phyloP scores from a whole-genome alignment of 495 filamentous ascomycete species.

The Platismatia glauca region DNA sequence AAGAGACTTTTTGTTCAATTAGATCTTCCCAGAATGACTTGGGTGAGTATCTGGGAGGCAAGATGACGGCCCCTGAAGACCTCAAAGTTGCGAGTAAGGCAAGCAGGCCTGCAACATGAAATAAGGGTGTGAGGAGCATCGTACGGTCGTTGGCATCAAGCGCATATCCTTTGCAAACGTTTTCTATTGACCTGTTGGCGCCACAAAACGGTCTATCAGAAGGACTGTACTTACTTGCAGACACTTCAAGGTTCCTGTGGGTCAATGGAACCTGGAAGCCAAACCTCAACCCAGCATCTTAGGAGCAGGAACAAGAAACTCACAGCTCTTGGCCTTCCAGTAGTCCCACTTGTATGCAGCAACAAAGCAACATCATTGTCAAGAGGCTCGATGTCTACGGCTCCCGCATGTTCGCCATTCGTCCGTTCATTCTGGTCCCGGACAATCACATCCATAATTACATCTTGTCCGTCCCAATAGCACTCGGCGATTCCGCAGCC shows the following conservation, averaged over 20 bases:
- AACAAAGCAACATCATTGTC: constrained; percentile 53
- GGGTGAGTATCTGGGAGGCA: not conserved
- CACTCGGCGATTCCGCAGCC: constrained; percentile 69
- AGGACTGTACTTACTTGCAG: not conserved
- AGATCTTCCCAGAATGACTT: not conserved
- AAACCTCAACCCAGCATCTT: not conserved
- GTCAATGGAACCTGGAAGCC: constrained; percentile 45
- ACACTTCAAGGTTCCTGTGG: constrained; percentile 51
- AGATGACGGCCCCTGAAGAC: not conserved
- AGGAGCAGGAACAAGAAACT: not conserved
- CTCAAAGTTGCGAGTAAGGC: constrained; percentile 27
- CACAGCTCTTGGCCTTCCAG: constrained; percentile 68
- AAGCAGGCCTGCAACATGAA: constrained; percentile 49
- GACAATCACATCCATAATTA: constrained; percentile 60
- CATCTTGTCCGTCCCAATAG: constrained; percentile 59
- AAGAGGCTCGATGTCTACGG: not conserved
- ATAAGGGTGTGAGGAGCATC: constrained; percentile 65
- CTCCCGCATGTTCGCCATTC: not conserved
- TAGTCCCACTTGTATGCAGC: constrained; percentile 66
- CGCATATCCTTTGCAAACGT: constrained; percentile 61
- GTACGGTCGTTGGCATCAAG: constrained; percentile 59
- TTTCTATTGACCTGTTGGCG: constrained; percentile 33
- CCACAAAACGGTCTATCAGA: constrained; percentile 31
- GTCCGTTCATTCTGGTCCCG: constrained; percentile 26
- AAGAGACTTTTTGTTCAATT: not conserved